Conservation (phyloP, 805 yeast genomes). For the Wickerhamomyces bovis region DNA sequence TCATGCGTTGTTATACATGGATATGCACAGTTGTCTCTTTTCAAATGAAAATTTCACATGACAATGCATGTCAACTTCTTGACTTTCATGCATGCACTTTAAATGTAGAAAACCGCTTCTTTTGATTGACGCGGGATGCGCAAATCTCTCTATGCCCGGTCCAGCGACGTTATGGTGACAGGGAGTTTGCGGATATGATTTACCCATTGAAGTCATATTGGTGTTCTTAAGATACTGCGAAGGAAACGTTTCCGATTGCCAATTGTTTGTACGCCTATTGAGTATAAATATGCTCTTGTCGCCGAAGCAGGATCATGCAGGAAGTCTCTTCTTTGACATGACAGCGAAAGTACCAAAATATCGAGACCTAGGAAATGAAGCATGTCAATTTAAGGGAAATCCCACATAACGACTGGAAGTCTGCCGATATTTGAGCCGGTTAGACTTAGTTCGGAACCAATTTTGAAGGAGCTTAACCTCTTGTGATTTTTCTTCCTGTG, state of each 20-base stretch:
- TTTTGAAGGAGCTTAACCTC: too few species aligned
- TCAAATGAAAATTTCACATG: neutral
- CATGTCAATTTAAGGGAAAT: neutral
- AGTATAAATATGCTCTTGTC: neutral
- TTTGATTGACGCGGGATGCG: neutral
- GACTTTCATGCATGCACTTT: neutral
- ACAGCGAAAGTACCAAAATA: neutral
- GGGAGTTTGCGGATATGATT: too few species aligned
- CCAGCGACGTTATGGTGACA: neutral
- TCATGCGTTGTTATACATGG: neutral
- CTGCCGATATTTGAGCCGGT: too few species aligned
- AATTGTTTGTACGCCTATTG: too few species aligned
- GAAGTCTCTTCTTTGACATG: neutral
- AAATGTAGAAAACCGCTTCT: neutral
- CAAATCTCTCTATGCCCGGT: neutral
- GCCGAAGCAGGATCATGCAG: neutral
- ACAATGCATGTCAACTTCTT: neutral
- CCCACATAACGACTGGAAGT: too few species aligned
- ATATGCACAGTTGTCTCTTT: neutral
- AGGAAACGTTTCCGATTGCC: too few species aligned
- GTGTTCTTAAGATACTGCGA: too few species aligned
- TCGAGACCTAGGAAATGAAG: neutral
- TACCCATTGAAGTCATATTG: too few species aligned
- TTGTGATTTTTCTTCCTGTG: too few species aligned
- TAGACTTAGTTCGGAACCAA: too few species aligned